Conservation (phyloP, 345 rosid species). For the Hevea brasiliensis region DNA sequence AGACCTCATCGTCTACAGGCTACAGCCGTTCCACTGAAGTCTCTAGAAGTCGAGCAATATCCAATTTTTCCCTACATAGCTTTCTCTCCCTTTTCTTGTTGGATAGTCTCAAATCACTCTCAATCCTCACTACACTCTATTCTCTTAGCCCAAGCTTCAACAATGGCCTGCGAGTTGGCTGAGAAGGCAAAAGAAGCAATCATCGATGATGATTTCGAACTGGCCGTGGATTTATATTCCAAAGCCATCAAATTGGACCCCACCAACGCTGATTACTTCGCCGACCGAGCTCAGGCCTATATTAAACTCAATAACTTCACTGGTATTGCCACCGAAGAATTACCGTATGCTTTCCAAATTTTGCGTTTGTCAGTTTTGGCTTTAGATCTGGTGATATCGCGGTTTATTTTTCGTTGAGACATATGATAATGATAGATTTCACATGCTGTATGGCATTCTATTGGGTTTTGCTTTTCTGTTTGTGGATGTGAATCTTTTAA, state of each 20-base stretch:
- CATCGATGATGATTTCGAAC: conserved; percentile 81
- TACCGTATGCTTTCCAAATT: not conserved
- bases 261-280: conserved; percentile 57
- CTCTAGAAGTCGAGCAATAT: no score
- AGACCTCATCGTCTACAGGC: no score
- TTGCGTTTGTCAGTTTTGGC: no score
- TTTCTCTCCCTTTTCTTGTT: not conserved
- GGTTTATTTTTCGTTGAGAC: not conserved
- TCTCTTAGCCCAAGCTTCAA: not conserved
- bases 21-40: no score
- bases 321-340: conserved; percentile 35
- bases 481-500: not conserved
- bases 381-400: not conserved
- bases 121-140: not conserved
- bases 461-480: not conserved
- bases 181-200: conserved; percentile 79
- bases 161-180: conserved; percentile 68
- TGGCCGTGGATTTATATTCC: conserved; percentile 69
- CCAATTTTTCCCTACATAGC: no score
- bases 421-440: not conserved
- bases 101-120: not conserved
- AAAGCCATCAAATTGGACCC: conserved; percentile 72
- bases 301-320: conserved; percentile 67
- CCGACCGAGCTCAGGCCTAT: conserved; percentile 90
- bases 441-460: not conserved